Percentiles rank a stretch among this genome's conserved stretches.
Conservation (phyloP, 2,329 filamentous ascomycete species). For the Aureobasidium leucospermi region DNA sequence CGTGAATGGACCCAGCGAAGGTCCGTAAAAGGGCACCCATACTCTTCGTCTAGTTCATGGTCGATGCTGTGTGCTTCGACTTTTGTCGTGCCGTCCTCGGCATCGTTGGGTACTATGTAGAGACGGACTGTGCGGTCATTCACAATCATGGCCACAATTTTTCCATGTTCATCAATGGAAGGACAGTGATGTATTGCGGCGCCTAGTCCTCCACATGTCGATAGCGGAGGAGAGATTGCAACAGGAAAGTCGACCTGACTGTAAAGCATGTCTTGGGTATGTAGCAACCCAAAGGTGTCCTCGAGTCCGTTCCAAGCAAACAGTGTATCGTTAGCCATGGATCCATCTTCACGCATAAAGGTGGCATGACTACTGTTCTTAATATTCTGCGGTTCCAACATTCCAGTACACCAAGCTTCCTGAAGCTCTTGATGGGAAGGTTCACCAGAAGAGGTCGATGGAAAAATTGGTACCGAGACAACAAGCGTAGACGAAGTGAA, state of each 20-base stretch:
- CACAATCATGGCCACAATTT: slow-evolving; percentile 31
- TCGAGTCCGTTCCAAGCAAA: slow-evolving; percentile 32
- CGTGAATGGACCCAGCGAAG: slow-evolving; percentile 29
- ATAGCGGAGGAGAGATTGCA: slow-evolving; percentile 30
- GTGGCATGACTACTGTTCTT: slow-evolving; percentile 31
- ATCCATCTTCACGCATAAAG: slow-evolving; percentile 27
- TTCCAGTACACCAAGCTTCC: slow-evolving; percentile 32
- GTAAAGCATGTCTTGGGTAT: slow-evolving; percentile 28
- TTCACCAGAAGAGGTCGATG: slow-evolving; percentile 22
- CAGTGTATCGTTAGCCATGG: slow-evolving; percentile 26
- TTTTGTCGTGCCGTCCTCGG: slow-evolving; percentile 22
- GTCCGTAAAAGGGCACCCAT: slow-evolving; percentile 31
- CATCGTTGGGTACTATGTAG: slow-evolving; percentile 28
- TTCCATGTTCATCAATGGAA: slow-evolving; percentile 29
- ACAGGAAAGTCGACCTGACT: slow-evolving; percentile 31
- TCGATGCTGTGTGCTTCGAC: slow-evolving; percentile 32
- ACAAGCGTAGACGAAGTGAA: slow-evolving; percentile 29
- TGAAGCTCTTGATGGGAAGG: slow-evolving; percentile 30
- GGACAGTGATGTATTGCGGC: slow-evolving; percentile 31
- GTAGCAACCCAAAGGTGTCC: slow-evolving; percentile 30
- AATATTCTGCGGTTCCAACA: slow-evolving; percentile 31
- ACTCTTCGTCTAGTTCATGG: slow-evolving; percentile 31
- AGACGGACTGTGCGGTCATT: slow-evolving; percentile 31
- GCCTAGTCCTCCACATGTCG: slow-evolving; percentile 30
- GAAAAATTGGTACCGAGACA: slow-evolving; percentile 30